Base-by-base conservation (phyloP, 345 rosid genomes). In the Aurinia saxatilis region DNA sequence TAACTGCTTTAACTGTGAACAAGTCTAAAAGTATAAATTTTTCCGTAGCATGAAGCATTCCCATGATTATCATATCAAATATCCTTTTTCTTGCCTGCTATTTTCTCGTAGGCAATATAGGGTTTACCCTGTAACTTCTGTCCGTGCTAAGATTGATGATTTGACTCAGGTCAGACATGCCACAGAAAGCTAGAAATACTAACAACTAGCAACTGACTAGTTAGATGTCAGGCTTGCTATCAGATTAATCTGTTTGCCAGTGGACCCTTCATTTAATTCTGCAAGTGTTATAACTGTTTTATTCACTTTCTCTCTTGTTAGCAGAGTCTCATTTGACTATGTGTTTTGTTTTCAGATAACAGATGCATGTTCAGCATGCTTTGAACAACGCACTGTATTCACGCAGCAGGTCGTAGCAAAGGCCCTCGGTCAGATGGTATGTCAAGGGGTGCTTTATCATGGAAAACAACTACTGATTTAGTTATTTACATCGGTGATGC, bases 321-420 rank as follows among this genome's bases (percentile, higher is more conserved):
- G 11, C 57, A 30, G 19, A 50, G 57, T 46, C 56, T 53, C 17
- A 16, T 41, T 17, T 61, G 54, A 56, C n/a, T 45, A 2, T 10
- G n/a, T 51, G 71, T 49, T 11, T 53, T 70, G 17, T 58, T 65
- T 68, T 50, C 88, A 93, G 99, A 85, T 90, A 71, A 93, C 81
- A 52, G 96, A 93, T 75, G 97, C 87, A 58, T 89, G 91, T 69
- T 77, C 98, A 12, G 93, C 98, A 66, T 92, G 98, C 84, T 89
- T 92, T 67, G 98, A 92, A 67, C 97, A 92, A 67, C 93, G 95
- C 19, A 92, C 95, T 25, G 98, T 92, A 65, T 89, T 92, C 77
- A 87, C 95, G 10, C 96, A 85, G 73, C 97, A 92, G 77, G 97
- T 92, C 70, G 74, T 90, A 72, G 95, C 97, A 12, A 93, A 84